Conservation (phyloP, 2,329 filamentous ascomycete species). For the Nectriaceae sp. region DNA sequence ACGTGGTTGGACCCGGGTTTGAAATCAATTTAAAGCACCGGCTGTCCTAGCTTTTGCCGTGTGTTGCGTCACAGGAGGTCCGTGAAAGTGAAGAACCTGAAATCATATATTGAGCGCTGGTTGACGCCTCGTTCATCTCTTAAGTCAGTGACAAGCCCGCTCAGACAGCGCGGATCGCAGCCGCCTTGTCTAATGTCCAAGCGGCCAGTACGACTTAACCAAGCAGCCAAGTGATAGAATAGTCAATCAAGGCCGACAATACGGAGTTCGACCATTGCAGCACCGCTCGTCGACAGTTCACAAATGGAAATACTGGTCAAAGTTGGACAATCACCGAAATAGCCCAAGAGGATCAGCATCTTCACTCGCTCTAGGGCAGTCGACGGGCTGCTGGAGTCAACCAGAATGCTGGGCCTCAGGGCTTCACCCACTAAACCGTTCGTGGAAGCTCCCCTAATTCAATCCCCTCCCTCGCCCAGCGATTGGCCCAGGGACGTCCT, state of each 20-base stretch:
- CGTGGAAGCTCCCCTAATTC: slow-evolving; percentile 15
- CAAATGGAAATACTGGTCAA: background rate
- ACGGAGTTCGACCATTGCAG: background rate
- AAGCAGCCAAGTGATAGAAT: background rate
- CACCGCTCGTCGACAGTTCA: background rate
- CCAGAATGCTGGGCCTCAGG: background rate
- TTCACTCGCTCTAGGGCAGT: background rate
- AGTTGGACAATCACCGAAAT: too few relatives aligned
- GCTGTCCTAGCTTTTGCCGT: background rate
- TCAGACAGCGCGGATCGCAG: too few relatives aligned
- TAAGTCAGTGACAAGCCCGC: too few relatives aligned
- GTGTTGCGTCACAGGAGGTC: background rate
- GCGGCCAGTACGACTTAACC: background rate
- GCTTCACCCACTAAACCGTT: slow-evolving; percentile 12
- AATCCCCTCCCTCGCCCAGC: background rate
- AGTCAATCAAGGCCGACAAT: background rate
- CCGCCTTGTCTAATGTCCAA: too few relatives aligned
- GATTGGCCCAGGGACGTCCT: background rate
- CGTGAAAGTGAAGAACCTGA: background rate
- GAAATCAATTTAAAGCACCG: background rate
- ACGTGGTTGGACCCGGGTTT: background rate
- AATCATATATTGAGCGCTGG: background rate
- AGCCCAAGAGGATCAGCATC: too few relatives aligned
- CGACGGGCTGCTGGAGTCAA: background rate
- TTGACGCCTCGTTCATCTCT: too few relatives aligned